Evolutionary conservation across 129 eudicot species (phyloP).

Genomic region (Oenanthe sinensis): DNA sequence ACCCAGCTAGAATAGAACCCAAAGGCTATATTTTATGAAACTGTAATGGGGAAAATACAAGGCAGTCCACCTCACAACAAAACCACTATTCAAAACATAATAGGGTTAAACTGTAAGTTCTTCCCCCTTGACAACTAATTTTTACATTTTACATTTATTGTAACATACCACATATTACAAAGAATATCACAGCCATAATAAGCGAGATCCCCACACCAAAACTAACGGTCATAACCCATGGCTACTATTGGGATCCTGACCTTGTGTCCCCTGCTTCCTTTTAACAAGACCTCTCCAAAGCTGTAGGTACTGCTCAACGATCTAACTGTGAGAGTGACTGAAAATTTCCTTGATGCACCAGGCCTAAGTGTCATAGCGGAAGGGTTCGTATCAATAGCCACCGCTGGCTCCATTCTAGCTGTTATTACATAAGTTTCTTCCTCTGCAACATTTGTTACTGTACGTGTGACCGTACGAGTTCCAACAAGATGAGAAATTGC

Average conservation of each 20-base stretch:
- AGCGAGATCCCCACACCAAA: constrained; percentile 3
- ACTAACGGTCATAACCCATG: constrained; percentile 75
- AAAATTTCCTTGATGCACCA: constrained; percentile 58
- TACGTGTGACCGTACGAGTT: constrained; percentile 67
- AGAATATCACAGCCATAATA: constrained; percentile 43
- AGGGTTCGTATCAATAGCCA: constrained; percentile 88
- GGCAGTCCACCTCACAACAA: constrained; percentile 3
- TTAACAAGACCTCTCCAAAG: constrained; percentile 77
- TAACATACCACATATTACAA: constrained; percentile 31
- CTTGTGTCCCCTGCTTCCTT: constrained; percentile 90
- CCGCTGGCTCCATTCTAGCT: constrained; percentile 83
- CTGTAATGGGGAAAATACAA: background rate
- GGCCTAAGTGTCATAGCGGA: constrained; percentile 73
- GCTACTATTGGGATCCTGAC: constrained; percentile 91
- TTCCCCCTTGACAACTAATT: constrained; percentile 29
- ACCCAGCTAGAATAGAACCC: background rate
- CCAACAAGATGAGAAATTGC: constrained; percentile 82
- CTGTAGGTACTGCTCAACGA: constrained; percentile 58
- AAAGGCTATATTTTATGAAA: background rate
- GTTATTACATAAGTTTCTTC: constrained; percentile 74
- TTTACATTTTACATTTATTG: constrained; percentile 31
- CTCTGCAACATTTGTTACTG: constrained; percentile 71
- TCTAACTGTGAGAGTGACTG: constrained; percentile 67
- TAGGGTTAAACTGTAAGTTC: constrained; percentile 19
- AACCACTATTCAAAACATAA: constrained; percentile 33